Percentiles rank a stretch among this genome's conserved stretches.
phyloP scores from a whole-genome alignment of 2,329 filamentous ascomycete genomes.

The Bimuria novae-zelandiae region DNA sequence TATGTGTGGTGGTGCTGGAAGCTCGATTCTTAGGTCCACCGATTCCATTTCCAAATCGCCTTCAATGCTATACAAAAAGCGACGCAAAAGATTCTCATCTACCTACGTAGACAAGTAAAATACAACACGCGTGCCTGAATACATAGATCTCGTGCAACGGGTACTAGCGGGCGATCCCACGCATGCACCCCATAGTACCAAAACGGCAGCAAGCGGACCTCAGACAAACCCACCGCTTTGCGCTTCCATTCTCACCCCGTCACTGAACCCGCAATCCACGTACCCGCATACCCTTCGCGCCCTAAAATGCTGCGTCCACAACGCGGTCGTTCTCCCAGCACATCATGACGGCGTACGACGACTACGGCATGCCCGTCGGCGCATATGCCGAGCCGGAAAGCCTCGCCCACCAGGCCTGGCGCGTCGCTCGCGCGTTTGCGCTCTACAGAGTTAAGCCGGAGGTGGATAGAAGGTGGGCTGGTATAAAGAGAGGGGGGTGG shows the following conservation, averaged over 20 bases:
- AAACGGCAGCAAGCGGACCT: too few relatives aligned
- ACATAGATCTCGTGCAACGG: slow-evolving; percentile 2
- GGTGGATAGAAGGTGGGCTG: slow-evolving; percentile 18
- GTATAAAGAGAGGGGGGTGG: slow-evolving; percentile 26
- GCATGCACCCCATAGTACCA: background rate
- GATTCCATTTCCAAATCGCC: too few relatives aligned
- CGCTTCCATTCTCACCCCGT: slow-evolving; percentile 22
- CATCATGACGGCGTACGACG: slow-evolving; percentile 47
- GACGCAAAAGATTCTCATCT: too few relatives aligned
- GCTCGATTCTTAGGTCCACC: too few relatives aligned
- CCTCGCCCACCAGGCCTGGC: slow-evolving; percentile 36
- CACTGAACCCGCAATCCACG: slow-evolving; percentile 15
- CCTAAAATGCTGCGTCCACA: slow-evolving; percentile 38
- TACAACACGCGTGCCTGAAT: too few relatives aligned
- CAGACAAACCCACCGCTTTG: slow-evolving; percentile 15
- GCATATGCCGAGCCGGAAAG: slow-evolving; percentile 44
- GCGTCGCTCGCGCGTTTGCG: slow-evolving; percentile 35
- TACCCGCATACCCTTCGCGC: slow-evolving; percentile 6
- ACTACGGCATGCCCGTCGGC: slow-evolving; percentile 45
- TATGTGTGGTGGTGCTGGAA: too few relatives aligned
- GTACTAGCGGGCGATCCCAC: slow-evolving; percentile 3
- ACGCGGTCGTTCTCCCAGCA: slow-evolving; percentile 7
- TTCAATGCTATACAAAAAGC: too few relatives aligned
- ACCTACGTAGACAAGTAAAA: too few relatives aligned
- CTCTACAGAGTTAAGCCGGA: slow-evolving; percentile 36